Evolutionary conservation across 148 eudicot species (phyloP).

Genomic region (Heliosperma pusillum): DNA sequence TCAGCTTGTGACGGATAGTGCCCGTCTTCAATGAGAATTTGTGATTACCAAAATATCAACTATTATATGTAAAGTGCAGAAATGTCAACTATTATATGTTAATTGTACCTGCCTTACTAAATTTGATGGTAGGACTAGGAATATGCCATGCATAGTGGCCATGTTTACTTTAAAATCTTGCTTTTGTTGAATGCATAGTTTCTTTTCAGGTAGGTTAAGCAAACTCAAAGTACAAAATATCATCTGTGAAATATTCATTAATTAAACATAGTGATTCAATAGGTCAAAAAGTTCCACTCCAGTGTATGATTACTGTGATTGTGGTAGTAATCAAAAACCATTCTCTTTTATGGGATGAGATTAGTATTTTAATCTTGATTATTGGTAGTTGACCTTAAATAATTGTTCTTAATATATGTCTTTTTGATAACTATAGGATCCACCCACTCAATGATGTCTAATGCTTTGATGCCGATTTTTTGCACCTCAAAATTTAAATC

Average conservation of each 20-base stretch:
- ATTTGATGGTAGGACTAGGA: conserved; percentile 1
- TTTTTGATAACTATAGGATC: neutral
- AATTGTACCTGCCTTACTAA: neutral
- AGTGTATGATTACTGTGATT: neutral
- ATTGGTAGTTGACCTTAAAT: conserved; percentile 16
- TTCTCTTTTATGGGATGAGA: neutral
- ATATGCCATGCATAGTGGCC: conserved; percentile 7
- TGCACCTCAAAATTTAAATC: neutral
- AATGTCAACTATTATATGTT: no score
- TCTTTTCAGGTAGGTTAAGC: neutral
- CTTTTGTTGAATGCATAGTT: neutral
- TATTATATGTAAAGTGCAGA: neutral
- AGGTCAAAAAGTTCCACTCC: conserved; percentile 12
- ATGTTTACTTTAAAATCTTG: conserved; percentile 10
- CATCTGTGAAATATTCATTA: neutral
- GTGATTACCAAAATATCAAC: no score
- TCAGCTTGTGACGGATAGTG: no score
- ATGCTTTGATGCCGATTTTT: neutral
- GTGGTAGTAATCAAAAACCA: neutral
- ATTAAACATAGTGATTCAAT: neutral
- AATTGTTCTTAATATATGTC: neutral
- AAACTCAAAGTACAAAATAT: neutral
- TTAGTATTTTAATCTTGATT: conserved; percentile 7
- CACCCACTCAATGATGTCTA: neutral
- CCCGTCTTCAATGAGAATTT: no score